Evolutionary conservation across 2,329 filamentous ascomycete genomes (phyloP).

Genomic region (Nothopassalora personata): DNA sequence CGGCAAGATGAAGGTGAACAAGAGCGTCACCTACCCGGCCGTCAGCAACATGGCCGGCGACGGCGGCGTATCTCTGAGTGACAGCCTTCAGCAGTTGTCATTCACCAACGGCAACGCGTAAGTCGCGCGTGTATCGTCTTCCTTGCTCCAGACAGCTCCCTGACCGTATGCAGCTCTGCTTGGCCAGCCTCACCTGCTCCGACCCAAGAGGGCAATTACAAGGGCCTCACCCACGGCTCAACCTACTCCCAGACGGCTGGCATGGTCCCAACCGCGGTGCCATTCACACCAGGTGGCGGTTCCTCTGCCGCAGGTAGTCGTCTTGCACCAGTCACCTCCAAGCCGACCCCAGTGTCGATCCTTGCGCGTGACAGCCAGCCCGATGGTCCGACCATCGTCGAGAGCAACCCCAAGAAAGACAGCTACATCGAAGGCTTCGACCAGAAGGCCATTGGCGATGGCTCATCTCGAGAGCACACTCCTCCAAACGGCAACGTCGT

Average conservation of each 20-base stretch:
- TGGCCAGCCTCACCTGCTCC: not conserved
- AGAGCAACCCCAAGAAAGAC: not conserved
- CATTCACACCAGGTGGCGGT: not conserved
- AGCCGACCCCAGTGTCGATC: slow-evolving; percentile 1
- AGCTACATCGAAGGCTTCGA: not conserved
- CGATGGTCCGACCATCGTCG: slow-evolving; percentile 1
- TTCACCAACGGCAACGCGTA: not conserved
- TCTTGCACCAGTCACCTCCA: not conserved
- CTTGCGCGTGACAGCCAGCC: slow-evolving; percentile 1
- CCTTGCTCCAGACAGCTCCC: not conserved
- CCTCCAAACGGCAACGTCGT: not conserved
- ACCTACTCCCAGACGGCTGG: not conserved
- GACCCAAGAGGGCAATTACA: not conserved
- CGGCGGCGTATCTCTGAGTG: not conserved
- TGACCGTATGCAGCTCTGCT: not conserved
- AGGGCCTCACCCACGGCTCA: not conserved
- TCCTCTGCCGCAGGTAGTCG: not conserved
- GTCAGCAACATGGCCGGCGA: not conserved
- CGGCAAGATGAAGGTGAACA: not conserved
- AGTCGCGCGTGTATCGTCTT: not conserved
- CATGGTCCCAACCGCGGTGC: not conserved
- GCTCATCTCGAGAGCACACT: not conserved
- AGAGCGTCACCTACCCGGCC: not conserved
- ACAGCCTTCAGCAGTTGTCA: not conserved
- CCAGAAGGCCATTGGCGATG: not conserved